Percentiles rank a stretch among this genome's conserved stretches.
phyloP scores from a whole-genome alignment of 176 grass and related monocot genomes.

The Sorghum bicolor region Sorghum_bicolor_NCBIv3 NC_012872.2:65987501-65988000 shows the following conservation, averaged over 20 bases:
- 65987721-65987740: too few species aligned
- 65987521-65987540: neutral
- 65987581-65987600: too few species aligned
- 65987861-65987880: neutral
- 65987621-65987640: too few species aligned
- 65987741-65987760: neutral
- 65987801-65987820: constrained; percentile 11
- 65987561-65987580: too few species aligned
- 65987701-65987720: too few species aligned
- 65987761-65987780: neutral
- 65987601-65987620: too few species aligned
- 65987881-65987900: constrained; percentile 40
- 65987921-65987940: constrained; percentile 30
- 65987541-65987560: too few species aligned
- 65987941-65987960: constrained; percentile 76
- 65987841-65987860: constrained; percentile 7
- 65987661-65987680: too few species aligned
- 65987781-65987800: neutral
- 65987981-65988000: constrained; percentile 44
- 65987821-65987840: neutral
- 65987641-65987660: too few species aligned
- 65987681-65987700: too few species aligned
- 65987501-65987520: neutral
- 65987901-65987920: constrained; percentile 51
- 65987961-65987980: constrained; percentile 51